These are phyloP conservation scores for Clavariopsis aquatica DNA, from an alignment of 495 filamentous ascomycete genomes.

Conservation along the genomic window DNA sequence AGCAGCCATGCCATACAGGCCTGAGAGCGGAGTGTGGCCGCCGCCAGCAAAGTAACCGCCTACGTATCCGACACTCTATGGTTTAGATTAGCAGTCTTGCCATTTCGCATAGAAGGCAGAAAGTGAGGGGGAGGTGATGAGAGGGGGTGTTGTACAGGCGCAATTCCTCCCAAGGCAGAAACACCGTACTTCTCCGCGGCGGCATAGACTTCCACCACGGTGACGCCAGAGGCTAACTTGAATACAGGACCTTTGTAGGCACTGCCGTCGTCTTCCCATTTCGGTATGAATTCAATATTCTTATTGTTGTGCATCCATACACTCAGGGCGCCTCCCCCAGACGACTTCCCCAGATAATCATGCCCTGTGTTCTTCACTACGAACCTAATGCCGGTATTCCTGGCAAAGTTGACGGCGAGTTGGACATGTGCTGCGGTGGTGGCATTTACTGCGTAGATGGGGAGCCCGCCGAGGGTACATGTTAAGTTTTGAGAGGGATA, in stretches of 20 bases:
- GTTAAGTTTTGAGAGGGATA: not conserved
- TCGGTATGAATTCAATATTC: constrained; percentile 16
- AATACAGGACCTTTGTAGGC: constrained; percentile 11
- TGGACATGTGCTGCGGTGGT: constrained; percentile 58
- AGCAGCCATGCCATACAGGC: constrained; percentile 27
- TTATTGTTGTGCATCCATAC: constrained; percentile 32
- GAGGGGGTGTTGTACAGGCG: constrained; percentile 17
- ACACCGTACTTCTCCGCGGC: constrained; percentile 21
- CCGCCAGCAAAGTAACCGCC: constrained; percentile 28
- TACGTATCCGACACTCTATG: constrained; percentile 30
- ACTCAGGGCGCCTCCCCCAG: constrained; percentile 21
- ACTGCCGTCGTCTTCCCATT: not conserved
- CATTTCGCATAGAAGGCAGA: not conserved
- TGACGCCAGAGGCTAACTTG: constrained; percentile 14
- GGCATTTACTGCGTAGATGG: constrained; percentile 60
- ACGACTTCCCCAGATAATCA: constrained; percentile 24
- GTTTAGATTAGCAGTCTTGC: not conserved
- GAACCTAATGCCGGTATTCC: constrained; percentile 58
- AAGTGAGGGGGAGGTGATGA: not conserved
- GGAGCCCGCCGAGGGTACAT: constrained; percentile 60
- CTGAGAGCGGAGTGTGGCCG: constrained; percentile 24
- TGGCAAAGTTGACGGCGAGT: constrained; percentile 63
- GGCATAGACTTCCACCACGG: constrained; percentile 14
- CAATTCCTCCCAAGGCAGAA: constrained; percentile 19
- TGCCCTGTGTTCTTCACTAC: constrained; percentile 73